phyloP scores from a whole-genome alignment of 352 stramenopile genomes.

The Phytophthora aleatoria region DNA sequence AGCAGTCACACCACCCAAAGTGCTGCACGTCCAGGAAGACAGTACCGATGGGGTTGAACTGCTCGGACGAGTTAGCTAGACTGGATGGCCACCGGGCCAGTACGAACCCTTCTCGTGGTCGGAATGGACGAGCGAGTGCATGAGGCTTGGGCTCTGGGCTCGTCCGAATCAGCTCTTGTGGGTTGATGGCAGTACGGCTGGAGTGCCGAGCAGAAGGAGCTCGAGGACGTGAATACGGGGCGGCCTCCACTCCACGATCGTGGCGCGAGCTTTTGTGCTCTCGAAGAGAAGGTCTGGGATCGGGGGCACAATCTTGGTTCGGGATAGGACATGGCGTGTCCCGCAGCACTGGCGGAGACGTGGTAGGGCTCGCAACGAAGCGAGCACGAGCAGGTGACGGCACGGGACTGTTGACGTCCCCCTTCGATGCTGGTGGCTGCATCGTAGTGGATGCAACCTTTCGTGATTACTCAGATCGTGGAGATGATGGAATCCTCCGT shows the following conservation, averaged over 20 bases:
- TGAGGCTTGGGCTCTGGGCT: neutral
- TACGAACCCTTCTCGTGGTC: neutral
- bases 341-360: neutral
- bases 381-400: neutral
- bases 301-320: too few species aligned
- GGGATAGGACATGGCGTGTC: too few species aligned
- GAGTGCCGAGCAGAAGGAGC: neutral
- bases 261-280: neutral
- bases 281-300: neutral
- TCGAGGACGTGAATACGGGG: neutral
- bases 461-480: neutral
- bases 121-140: neutral
- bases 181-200: neutral
- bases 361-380: neutral
- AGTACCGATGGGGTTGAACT: slow-evolving; percentile 5
- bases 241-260: neutral
- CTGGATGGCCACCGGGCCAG: neutral
- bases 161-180: neutral
- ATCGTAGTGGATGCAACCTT: neutral
- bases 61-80: slow-evolving; percentile 1
- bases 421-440: neutral
- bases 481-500: neutral
- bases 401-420: too few species aligned
- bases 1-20: slow-evolving; percentile 10
- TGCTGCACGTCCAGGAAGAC: neutral